Evolutionary conservation across 176 grass and related monocot species (phyloP), one percentile per base, ranked within the genome.

Genomic region (Rhynchospora tenuis): DNA sequence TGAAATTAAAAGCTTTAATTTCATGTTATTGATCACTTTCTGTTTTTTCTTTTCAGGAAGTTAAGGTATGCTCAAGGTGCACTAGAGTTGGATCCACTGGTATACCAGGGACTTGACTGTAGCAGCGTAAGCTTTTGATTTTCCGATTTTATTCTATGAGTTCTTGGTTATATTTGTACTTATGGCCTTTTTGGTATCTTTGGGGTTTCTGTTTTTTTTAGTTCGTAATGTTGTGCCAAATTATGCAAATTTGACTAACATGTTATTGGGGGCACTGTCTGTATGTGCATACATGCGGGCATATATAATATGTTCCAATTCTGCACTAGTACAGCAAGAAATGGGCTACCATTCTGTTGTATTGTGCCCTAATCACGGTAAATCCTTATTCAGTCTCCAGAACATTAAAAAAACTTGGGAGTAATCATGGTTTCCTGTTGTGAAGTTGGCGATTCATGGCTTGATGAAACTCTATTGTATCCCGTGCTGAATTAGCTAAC

Each of bases 61-160:
- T 64, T 89, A 59, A 90, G 83, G 79, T 91, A 91, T 78, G 88
- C 85, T 62, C 92, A 94, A 31, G 93, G 91, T 29, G 93, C 94
- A 45, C 92, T 98, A 87, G 92, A 93, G 84, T 98, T 92, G 54
- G 92, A 98, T 85, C 87, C 88, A n/a, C 64, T 98, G 72, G 86
- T 98, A 65, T 89, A 93, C 24, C 65, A 89, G 46, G 90, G 92
- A 17, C 88, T 98, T 80, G 89, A 94, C 33, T 64, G 59, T 84
- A 94, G 87, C 84, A 93, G 89, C 64, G 95, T 98, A 92, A 91
- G 95, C 84, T 78, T 46, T 47, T 87, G 65, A 50, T 73, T 52
- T 83, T 61, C 31, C 23, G 2, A 38, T 50, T 52, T 73, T 23
- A 19, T 52, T 31, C 23, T 75, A 50, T 29, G 11, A 84, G 71